Conservation (phyloP, 2,329 filamentous ascomycete genomes). For the Ceratocystis huliohia region DNA sequence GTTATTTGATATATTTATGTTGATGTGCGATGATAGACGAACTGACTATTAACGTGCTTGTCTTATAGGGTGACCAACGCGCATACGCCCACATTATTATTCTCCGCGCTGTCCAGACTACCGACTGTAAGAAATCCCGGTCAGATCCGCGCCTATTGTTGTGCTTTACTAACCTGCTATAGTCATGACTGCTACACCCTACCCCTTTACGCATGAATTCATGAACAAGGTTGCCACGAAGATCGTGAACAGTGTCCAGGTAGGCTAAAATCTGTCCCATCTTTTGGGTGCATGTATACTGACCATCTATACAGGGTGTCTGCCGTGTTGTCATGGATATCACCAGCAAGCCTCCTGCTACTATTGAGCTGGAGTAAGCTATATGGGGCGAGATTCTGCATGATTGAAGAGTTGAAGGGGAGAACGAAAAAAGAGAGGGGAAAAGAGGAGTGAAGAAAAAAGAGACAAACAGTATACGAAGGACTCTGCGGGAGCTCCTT, state of each 20-base stretch:
- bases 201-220: slow-evolving; percentile 51
- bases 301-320: slow-evolving; percentile 49
- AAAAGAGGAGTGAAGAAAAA: background rate
- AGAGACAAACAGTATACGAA: background rate
- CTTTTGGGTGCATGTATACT: slow-evolving; percentile 38
- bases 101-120: slow-evolving; percentile 35
- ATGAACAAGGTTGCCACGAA: slow-evolving; percentile 51
- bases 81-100: slow-evolving; percentile 34
- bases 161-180: slow-evolving; percentile 8
- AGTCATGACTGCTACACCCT: slow-evolving; percentile 62
- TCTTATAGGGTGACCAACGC: slow-evolving; percentile 47
- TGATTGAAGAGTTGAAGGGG: background rate
- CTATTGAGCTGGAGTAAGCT: slow-evolving; percentile 59
- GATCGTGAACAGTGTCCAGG: slow-evolving; percentile 54
- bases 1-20: slow-evolving; percentile 11
- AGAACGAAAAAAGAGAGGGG: background rate
- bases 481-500: background rate
- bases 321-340: slow-evolving; percentile 29
- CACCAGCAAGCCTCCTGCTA: slow-evolving; percentile 54
- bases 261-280: slow-evolving; percentile 40
- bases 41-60: background rate
- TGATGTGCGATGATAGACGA: background rate
- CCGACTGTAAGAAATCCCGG: slow-evolving; percentile 23
- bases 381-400: background rate
- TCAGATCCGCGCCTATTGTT: background rate